Conservation (phyloP, 768 basidiomycete genomes). For the Pisolithus sp. region DNA sequence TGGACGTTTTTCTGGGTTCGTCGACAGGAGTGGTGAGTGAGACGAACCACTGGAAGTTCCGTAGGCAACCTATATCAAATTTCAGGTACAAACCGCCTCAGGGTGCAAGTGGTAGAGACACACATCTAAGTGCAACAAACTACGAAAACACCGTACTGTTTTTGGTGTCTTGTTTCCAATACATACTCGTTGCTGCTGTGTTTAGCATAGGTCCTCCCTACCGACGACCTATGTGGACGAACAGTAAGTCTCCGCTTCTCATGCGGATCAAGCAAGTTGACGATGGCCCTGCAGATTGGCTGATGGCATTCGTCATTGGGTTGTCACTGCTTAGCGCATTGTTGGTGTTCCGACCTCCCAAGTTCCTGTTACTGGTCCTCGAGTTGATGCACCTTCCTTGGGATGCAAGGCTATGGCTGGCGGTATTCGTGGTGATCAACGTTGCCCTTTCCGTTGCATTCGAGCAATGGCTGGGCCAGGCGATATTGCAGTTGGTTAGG, state of each 20-base stretch:
- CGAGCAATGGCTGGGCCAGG: slow-evolving; percentile 68
- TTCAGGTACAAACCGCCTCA: slow-evolving; percentile 76
- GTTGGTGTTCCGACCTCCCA: slow-evolving; percentile 69
- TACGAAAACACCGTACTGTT: slow-evolving; percentile 92
- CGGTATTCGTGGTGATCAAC: slow-evolving; percentile 63
- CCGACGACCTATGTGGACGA: slow-evolving; percentile 91
- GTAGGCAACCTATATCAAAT: not conserved
- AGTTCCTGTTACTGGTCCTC: slow-evolving; percentile 51
- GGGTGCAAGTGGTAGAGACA: slow-evolving; percentile 39
- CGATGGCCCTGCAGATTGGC: slow-evolving; percentile 46
- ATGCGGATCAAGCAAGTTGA: not conserved
- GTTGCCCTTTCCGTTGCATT: slow-evolving; percentile 63
- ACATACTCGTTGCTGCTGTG: slow-evolving; percentile 92
- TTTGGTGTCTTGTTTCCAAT: slow-evolving; percentile 95
- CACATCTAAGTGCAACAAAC: slow-evolving; percentile 77
- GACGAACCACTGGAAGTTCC: not conserved
- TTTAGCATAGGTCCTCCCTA: slow-evolving; percentile 99
- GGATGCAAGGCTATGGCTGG: slow-evolving; percentile 61
- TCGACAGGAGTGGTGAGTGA: slow-evolving; percentile 66
- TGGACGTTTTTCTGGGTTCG: slow-evolving; percentile 91
- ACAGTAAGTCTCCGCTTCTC: slow-evolving; percentile 48
- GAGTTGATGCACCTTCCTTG: slow-evolving; percentile 73
- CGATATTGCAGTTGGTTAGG: slow-evolving; percentile 52
- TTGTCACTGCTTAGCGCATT: slow-evolving; percentile 70
- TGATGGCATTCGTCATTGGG: slow-evolving; percentile 70